phyloP scores from a whole-genome alignment of 2,329 filamentous ascomycete genomes.

The Juglanconis sp. region DNA sequence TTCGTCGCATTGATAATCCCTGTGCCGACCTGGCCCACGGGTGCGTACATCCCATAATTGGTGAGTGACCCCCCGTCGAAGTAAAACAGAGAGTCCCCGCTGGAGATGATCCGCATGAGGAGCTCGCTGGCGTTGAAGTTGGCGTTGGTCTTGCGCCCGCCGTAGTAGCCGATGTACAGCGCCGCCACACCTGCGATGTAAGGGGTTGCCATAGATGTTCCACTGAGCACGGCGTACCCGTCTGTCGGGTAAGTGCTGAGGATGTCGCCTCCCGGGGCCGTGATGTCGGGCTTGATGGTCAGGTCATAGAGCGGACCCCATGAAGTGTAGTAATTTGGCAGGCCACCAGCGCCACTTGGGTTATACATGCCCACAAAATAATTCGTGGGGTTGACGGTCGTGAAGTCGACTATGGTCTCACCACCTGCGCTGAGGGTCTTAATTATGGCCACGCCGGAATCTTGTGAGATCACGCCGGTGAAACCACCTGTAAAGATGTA shows the following conservation, averaged over 20 bases:
- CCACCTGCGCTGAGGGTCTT: constrained; percentile 18
- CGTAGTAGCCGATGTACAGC: constrained; percentile 23
- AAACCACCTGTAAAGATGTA: constrained; percentile 5
- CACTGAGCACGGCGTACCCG: constrained; percentile 38
- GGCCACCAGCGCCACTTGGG: constrained; percentile 25
- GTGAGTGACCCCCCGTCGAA: constrained; percentile 2
- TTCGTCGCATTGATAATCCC: constrained; percentile 46
- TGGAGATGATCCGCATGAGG: constrained; percentile 7
- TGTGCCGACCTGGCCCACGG: constrained; percentile 43
- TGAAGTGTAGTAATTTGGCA: constrained; percentile 33
- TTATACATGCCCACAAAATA: constrained; percentile 21
- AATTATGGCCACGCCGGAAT: constrained; percentile 20
- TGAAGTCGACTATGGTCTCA: constrained; percentile 20
- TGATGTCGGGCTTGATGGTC: constrained; percentile 36
- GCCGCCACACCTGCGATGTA: constrained; percentile 39
- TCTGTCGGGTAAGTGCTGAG: constrained; percentile 36
- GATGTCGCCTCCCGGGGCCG: constrained; percentile 38
- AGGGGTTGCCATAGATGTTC: constrained; percentile 46
- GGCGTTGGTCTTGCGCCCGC: constrained; percentile 10
- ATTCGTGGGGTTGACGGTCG: constrained; percentile 9
- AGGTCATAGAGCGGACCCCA: constrained; percentile 40
- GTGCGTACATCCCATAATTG: constrained; percentile 24
- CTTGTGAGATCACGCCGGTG: constrained; percentile 17
- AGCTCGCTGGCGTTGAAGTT: constrained; percentile 6
- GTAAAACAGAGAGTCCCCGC: constrained; percentile 3